Base-by-base conservation (phyloP, 257 asterid genomes). In the Voacanga thouarsii region DNA sequence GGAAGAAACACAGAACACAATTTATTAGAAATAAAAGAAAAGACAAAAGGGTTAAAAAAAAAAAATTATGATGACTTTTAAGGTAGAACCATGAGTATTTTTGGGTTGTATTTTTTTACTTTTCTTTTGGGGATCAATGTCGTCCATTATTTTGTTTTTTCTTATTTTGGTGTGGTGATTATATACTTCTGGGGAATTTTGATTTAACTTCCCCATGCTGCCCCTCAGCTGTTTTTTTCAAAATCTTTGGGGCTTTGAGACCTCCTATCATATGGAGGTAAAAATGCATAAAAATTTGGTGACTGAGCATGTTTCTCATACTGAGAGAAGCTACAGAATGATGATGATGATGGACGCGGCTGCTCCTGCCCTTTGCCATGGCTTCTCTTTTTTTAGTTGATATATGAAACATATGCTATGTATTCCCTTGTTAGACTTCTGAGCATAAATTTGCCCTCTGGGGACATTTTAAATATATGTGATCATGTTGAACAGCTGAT, bases 91-190 rank as follows among this genome's bases (percentile, higher is more conserved):
- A 76, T 80, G 74, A 78, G 53, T 68, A 74, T 80, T 78, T 5
- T 55, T 82, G 80, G 76, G 79, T 57, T 79, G 80, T 77, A 69
- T 64, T 55, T 57, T 77, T 81, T 79, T n/a, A 73, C 44, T 79
- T 70, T 66, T n/a, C 37, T 78, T 50, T 63, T 80, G 78, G 81
- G 81, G 72, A 75, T 47, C 33, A 71, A 65, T 43, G 2, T 37
- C 63, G 56, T 74, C 64, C 15, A 28, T 69, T 55, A 67, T 60
- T 75, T 60, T 73, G 56, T 75, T 53, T 78, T 41, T 63, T 60
- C 11, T 28, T 37, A 14, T 75, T 30, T 61, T 56, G 72, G 63
- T 23, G 43, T 66, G 71, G 16, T 71, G 77, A 57, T 44, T 69
- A 37, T 79, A 70, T 69, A 14, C 26, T 39, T 50, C 19, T 44